Evolutionary conservation across 345 rosid species (phyloP), one percentile per base, ranked within the genome.

Genomic region (Gossypium thurberi): DNA sequence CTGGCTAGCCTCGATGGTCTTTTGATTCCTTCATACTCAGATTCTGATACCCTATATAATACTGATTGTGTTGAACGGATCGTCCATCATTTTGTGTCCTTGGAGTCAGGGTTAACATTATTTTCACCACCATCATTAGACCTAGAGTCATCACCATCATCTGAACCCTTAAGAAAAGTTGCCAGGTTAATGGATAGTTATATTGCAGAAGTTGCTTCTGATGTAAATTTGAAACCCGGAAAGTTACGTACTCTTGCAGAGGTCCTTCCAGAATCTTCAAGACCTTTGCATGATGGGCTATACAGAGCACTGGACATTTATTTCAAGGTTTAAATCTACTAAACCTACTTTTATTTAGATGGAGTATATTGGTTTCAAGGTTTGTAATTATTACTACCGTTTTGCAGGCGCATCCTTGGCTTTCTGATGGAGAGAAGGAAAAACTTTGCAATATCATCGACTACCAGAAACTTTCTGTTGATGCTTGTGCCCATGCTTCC

Each of bases 401-500:
- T 72, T 52, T 64, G 88, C 94, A 94, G 99, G 97, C 94, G 37
- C 99, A 93, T 79, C 92, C 91, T 42, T 93, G 98, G 97, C 94
- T 95, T 20, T 85, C 96, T 10, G 98, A 95, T 71, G 86, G 55
- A 77, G 93, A 91, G 56, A 95, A 90, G 78, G 98, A 95, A 81
- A 96, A 90, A 66, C 91, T 95, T 53, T 93, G 98, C 85, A 93
- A 87, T 69, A 80, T 87, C 75, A 88, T 95, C 18, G 93, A 93
- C 81, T 95, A 86, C 78, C 94, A 83, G 81, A 95, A 84, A 77
- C 98, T 95, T 70, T 95, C 99, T 6, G 84, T 95, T n/a, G 97
- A 92, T 61, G 99, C 99, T 26, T 95, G 98, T 43, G 88, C 96
- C 20, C 98, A 95, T 84, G 99, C 99, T 73, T 95, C 98, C 25